phyloP scores from a whole-genome alignment of 768 basidiomycete species.

The Harrya chromipes region DNA sequence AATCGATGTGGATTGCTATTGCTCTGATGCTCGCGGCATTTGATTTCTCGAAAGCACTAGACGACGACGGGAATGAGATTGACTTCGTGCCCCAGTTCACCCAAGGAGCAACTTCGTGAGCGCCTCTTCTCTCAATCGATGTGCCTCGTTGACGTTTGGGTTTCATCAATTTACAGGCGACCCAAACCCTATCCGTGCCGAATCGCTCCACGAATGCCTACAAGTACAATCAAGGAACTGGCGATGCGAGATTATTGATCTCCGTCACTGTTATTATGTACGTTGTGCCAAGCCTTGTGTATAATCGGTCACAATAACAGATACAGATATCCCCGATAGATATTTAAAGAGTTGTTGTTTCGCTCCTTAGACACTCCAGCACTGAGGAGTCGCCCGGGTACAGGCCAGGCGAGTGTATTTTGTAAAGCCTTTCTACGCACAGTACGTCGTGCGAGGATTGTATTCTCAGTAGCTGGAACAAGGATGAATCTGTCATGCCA shows the following conservation, averaged over 20 bases:
- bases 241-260: conserved; percentile 7
- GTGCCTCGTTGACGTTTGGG: neutral
- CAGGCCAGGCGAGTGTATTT: conserved; percentile 9
- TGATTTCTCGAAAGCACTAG: conserved; percentile 20
- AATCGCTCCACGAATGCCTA: conserved; percentile 17
- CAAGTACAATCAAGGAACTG: conserved; percentile 8
- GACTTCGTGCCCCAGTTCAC: conserved; percentile 23
- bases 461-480: neutral
- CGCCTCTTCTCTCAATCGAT: neutral
- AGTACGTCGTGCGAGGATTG: neutral
- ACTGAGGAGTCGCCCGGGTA: no score
- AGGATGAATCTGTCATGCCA: no score
- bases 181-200: conserved; percentile 22
- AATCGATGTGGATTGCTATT: conserved; percentile 27
- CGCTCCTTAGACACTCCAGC: neutral
- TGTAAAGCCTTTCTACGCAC: no score
- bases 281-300: neutral
- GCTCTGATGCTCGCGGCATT: conserved; percentile 23
- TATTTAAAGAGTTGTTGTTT: neutral
- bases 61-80: conserved; percentile 24
- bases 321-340: neutral
- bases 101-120: conserved; percentile 19
- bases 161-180: conserved; percentile 13
- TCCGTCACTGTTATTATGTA: neutral
- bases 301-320: neutral